Conservation (phyloP, 148 eudicot genomes). For the Camellia sinensis region DNA sequence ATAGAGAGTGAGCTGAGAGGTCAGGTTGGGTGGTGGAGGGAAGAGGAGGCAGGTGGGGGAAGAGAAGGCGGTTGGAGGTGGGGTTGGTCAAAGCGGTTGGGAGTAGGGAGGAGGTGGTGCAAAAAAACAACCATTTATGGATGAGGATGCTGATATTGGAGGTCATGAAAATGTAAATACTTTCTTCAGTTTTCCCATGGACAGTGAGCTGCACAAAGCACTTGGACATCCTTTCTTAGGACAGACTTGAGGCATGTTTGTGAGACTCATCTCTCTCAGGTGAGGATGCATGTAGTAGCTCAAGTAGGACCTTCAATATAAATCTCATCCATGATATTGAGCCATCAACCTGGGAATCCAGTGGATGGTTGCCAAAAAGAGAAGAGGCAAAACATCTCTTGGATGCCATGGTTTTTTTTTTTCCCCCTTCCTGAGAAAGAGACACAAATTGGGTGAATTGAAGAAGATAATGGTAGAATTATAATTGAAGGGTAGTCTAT, state of each 20-base stretch:
- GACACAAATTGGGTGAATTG: too few relatives aligned
- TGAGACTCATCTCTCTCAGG: slow-evolving; percentile 15
- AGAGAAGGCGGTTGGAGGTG: too few relatives aligned
- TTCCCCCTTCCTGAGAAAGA: too few relatives aligned
- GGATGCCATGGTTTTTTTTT: slow-evolving; percentile 42
- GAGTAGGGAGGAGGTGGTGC: too few relatives aligned
- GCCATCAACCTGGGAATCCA: slow-evolving; percentile 19
- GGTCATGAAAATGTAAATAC: slow-evolving; percentile 15
- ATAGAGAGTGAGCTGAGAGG: too few relatives aligned
- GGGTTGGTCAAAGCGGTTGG: too few relatives aligned
- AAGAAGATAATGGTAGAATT: too few relatives aligned
- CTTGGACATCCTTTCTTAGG: slow-evolving; percentile 29
- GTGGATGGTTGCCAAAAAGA: slow-evolving; percentile 28
- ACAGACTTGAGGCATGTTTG: slow-evolving; percentile 12
- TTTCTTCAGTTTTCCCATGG: slow-evolving; percentile 33
- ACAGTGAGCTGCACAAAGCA: slow-evolving; percentile 45
- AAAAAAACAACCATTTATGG: slow-evolving; percentile 20
- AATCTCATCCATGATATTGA: slow-evolving; percentile 17
- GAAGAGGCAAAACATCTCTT: slow-evolving; percentile 37
- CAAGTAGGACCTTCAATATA: slow-evolving; percentile 13
- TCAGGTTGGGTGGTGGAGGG: too few relatives aligned
- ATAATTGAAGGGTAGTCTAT: too few relatives aligned
- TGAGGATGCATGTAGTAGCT: slow-evolving; percentile 13
- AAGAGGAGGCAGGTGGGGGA: too few relatives aligned
- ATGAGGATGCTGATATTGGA: slow-evolving; percentile 11